Percentiles rank a stretch among this genome's conserved stretches.
Conservation (phyloP, 2,329 filamentous ascomycete genomes). For the Periconia sp. region DNA sequence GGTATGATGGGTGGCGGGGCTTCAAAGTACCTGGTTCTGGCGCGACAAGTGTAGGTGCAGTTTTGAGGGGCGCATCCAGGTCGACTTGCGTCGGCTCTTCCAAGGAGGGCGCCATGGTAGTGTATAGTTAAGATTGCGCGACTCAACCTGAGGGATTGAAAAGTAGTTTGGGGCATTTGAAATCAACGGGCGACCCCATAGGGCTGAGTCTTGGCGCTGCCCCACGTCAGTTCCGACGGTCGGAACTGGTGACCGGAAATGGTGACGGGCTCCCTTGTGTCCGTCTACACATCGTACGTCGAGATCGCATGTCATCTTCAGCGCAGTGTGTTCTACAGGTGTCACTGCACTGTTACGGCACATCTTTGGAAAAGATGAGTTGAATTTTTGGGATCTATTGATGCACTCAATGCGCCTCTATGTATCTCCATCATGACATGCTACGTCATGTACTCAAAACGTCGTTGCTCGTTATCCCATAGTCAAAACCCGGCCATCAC, state of each 20-base stretch:
- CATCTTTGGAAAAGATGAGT: too few relatives aligned
- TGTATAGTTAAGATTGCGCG: constrained; percentile 6
- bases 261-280: too few relatives aligned
- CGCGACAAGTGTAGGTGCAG: constrained; percentile 83
- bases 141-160: constrained; percentile 12
- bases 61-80: constrained; percentile 76
- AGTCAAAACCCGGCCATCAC: not conserved
- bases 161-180: constrained; percentile 25
- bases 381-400: constrained; percentile 8
- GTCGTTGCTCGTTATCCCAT: not conserved
- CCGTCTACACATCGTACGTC: too few relatives aligned
- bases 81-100: constrained; percentile 74
- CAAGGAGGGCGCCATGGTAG: constrained; percentile 77
- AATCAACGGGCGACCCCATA: constrained; percentile 33
- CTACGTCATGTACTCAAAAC: not conserved
- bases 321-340: too few relatives aligned
- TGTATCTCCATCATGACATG: constrained; percentile 10
- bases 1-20: not conserved
- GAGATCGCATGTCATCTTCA: too few relatives aligned
- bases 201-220: constrained; percentile 30
- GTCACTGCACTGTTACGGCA: too few relatives aligned
- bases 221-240: too few relatives aligned
- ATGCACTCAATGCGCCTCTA: constrained; percentile 25
- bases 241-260: too few relatives aligned
- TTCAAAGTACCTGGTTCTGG: constrained; percentile 73